Conservation (phyloP, 371 early-diverging fungal genomes). For the Mycotypha africana region DNA sequence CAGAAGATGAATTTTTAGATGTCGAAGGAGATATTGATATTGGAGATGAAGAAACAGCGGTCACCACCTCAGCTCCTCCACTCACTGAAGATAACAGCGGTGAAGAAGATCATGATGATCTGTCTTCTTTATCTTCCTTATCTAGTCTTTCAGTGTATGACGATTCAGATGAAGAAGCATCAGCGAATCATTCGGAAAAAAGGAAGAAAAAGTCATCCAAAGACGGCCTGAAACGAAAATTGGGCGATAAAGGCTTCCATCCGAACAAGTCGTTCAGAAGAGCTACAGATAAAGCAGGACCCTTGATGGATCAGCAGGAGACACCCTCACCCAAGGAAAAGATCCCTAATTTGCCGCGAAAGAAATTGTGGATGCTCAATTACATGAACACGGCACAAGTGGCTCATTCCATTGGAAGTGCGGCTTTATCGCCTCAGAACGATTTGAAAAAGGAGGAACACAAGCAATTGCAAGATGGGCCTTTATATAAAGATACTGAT, state of each 20-base stretch:
- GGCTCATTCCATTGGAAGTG: too few relatives aligned
- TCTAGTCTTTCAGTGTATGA: slow-evolving; percentile 18
- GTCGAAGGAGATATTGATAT: slow-evolving; percentile 22
- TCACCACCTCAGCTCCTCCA: neutral
- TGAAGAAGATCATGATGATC: slow-evolving; percentile 10
- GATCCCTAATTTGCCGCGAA: slow-evolving; percentile 9
- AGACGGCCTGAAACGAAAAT: too few relatives aligned
- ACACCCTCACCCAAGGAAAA: neutral
- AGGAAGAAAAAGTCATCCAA: too few relatives aligned
- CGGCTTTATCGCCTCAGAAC: too few relatives aligned
- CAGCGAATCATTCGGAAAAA: too few relatives aligned
- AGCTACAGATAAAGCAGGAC: too few relatives aligned
- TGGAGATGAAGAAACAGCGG: slow-evolving; percentile 10
- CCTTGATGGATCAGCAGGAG: neutral
- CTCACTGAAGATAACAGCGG: slow-evolving; percentile 2
- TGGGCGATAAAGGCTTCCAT: neutral
- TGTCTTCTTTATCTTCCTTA: slow-evolving; percentile 16
- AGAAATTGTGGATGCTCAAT: slow-evolving; percentile 21
- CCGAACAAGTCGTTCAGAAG: too few relatives aligned
- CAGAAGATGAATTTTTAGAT: slow-evolving; percentile 21
- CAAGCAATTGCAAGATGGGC: too few relatives aligned
- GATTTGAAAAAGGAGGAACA: neutral
- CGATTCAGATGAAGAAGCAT: slow-evolving; percentile 8
- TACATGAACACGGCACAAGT: slow-evolving; percentile 13
- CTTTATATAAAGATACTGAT: too few relatives aligned